These are phyloP conservation scores for Iberis pinnata DNA, from an alignment of 345 rosid species.

Conservation along the genomic window DNA sequence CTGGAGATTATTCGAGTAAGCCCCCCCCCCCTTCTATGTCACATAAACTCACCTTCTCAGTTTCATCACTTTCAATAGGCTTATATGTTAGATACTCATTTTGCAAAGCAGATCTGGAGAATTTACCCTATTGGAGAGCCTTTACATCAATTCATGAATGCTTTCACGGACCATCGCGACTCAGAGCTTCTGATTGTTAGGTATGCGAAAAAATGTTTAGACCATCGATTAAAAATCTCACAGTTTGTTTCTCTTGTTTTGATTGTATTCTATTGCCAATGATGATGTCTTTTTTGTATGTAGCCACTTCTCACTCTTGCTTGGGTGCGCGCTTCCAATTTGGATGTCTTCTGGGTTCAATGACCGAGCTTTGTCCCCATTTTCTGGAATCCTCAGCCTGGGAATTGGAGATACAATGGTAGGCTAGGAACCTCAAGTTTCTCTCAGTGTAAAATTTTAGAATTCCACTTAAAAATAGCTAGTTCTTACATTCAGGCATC, in stretches of 20 bases:
- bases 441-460: not conserved
- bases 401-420: slow-evolving; percentile 99
- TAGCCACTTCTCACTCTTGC: slow-evolving; percentile 86
- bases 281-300: slow-evolving; percentile 7
- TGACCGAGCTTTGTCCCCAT: slow-evolving; percentile 89
- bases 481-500: slow-evolving; percentile 54
- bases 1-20: slow-evolving; percentile 90
- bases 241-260: no score
- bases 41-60: not conserved
- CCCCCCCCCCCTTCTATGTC: slow-evolving; percentile 1
- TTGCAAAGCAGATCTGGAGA: slow-evolving; percentile 64
- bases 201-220: slow-evolving; percentile 27
- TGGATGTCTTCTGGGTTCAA: slow-evolving; percentile 96
- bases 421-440: slow-evolving; percentile 20
- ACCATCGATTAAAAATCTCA: slow-evolving; percentile 2
- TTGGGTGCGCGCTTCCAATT: slow-evolving; percentile 96
- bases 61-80: not conserved
- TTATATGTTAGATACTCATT: slow-evolving; percentile 1
- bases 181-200: slow-evolving; percentile 91
- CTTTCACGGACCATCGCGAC: slow-evolving; percentile 95
- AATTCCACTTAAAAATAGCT: not conserved
- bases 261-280: not conserved
- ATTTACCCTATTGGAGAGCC: slow-evolving; percentile 75
- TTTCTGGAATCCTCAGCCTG: slow-evolving; percentile 96
- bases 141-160: slow-evolving; percentile 80